Base-by-base conservation (phyloP, 805 yeast species). In the Kodamaea leandrae region DNA sequence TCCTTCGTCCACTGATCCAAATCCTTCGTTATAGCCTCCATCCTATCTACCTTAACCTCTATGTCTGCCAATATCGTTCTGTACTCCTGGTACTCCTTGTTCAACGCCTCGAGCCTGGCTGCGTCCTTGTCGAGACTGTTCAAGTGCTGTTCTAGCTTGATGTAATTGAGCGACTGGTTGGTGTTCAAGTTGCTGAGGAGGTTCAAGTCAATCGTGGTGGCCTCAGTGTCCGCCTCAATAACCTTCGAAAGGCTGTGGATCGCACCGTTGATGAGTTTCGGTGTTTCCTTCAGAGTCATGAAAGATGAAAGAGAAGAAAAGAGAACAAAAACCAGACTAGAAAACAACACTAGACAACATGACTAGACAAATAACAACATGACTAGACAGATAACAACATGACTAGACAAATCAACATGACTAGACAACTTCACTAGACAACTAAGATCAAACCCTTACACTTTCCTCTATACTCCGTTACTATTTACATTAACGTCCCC, bases 1-100 rank as follows among this genome's bases (percentile, higher is more conserved):
- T 81, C 86, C 18, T 65, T 58, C 4, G 82, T 70, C 77, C 84
- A 81, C 44, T 71, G 75, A 42, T 82, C 86, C 25, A 85, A 51
- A 47, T 85, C 89, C 17, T 62, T 60, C 8, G 76, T 71, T 3
- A 84, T 47, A 2, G 52, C 57, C 36, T 74, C 78, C 23, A 80
- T 55, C 27, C 66, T 65, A 3, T 55, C 61, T 2, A 75, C 66
- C 39, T 67, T 55, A 5, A 43, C 32, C 30, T 65, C 71, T 12
- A 73, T 55, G 3, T 54, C 56, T 17, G 46, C 63, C 44, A 57
- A 48, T 41, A 50, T 53, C 42, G 41, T 51, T 15, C 35, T 41
- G 41, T 55, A 55, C 37, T 41, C 35, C 8, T 44, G 42, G 48
- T 61, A 58, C 42, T 68, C 72, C 3, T 36, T 39, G 19, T 39